phyloP scores from a whole-genome alignment of 176 grass and related monocot genomes.

The Phoenix dactylifera region DNA sequence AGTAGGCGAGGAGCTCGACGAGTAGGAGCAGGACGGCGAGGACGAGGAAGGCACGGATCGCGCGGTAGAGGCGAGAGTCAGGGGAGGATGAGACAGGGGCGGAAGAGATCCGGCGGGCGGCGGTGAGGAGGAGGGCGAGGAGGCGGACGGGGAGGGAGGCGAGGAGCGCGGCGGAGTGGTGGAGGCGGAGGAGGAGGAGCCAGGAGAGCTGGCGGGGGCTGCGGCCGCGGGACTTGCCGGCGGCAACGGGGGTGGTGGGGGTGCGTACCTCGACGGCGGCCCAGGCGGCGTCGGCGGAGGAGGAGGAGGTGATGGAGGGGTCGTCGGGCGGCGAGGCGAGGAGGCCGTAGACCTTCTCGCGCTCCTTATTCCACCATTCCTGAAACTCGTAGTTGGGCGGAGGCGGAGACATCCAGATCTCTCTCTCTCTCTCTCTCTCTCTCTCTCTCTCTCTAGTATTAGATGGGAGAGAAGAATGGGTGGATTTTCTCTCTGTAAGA shows the following conservation, averaged over 20 bases:
- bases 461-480: too few relatives aligned
- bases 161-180: conserved; percentile 3
- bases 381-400: conserved; percentile 27
- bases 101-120: conserved; percentile 7
- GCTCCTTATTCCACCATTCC: conserved; percentile 31
- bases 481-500: too few relatives aligned
- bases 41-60: conserved; percentile 22
- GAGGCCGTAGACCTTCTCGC: conserved; percentile 2
- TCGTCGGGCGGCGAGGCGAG: conserved; percentile 2
- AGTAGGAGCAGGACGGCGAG: conserved; percentile 14
- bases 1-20: conserved; percentile 24
- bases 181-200: conserved; percentile 18
- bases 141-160: conserved; percentile 11
- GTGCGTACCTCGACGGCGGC: not conserved
- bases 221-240: conserved; percentile 10
- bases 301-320: not conserved
- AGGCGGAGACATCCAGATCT: conserved; percentile 24
- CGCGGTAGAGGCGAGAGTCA: conserved; percentile 14
- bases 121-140: conserved; percentile 11
- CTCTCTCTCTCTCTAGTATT: not conserved
- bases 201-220: conserved; percentile 3
- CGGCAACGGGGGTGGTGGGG: conserved; percentile 10
- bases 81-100: not conserved
- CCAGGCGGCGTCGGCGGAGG: not conserved
- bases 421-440: not conserved